Evolutionary conservation across 768 basidiomycete species (phyloP).

Genomic region (Agrocybe pediades): DNA sequence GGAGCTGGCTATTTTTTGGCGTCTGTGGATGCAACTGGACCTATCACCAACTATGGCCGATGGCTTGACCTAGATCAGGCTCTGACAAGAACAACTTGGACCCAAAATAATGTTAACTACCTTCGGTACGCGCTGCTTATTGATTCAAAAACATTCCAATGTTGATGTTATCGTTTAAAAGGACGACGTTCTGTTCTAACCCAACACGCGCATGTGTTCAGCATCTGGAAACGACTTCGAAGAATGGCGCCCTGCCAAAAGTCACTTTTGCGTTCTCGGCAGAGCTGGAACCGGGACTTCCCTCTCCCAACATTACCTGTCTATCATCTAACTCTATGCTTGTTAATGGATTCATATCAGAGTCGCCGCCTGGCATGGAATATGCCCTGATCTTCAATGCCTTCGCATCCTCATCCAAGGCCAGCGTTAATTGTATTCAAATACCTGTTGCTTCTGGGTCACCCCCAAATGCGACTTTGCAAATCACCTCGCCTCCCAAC

Average conservation of each 20-base stretch:
- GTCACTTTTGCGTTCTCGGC: constrained; percentile 52
- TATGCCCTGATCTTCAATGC: constrained; percentile 62
- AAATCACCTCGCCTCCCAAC: constrained; percentile 32
- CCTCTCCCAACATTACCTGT: constrained; percentile 63
- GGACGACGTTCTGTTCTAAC: constrained; percentile 65
- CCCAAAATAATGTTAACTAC: constrained; percentile 46
- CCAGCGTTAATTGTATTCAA: constrained; percentile 31
- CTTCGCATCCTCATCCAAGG: constrained; percentile 34
- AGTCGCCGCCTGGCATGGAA: constrained; percentile 57
- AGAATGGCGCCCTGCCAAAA: constrained; percentile 14
- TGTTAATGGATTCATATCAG: constrained; percentile 49
- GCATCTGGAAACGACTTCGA: constrained; percentile 39
- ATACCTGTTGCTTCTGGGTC: constrained; percentile 28
- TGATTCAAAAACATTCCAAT: neutral
- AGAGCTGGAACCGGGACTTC: constrained; percentile 46
- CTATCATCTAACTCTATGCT: constrained; percentile 54
- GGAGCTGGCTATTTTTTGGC: constrained; percentile 64
- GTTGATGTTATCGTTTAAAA: constrained; percentile 23
- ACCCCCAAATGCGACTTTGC: constrained; percentile 47
- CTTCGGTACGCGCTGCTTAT: constrained; percentile 44
- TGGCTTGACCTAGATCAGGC: constrained; percentile 74
- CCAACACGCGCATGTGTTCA: constrained; percentile 64
- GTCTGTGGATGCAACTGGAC: constrained; percentile 42
- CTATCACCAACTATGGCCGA: constrained; percentile 51
- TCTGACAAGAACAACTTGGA: constrained; percentile 61